A percentile compares a stretch with the other conserved stretches of the same genome.
Evolutionary conservation across 768 basidiomycete genomes (phyloP).

Genomic region (Fibroporia radiculosa): DNA sequence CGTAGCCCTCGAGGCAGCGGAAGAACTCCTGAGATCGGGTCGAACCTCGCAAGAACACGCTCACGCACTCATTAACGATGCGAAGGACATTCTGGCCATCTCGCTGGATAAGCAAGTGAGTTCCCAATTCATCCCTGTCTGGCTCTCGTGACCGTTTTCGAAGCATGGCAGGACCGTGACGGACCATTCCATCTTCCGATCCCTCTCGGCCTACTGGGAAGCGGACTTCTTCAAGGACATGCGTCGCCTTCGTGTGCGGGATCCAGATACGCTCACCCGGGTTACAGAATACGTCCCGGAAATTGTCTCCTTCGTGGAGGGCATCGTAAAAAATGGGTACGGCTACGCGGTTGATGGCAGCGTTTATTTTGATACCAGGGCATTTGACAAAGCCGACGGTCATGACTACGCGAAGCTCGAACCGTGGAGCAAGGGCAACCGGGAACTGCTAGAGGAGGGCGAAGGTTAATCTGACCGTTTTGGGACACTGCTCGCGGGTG

Average conservation of each 20-base stretch:
- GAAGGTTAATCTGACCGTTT: slow-evolving; percentile 54
- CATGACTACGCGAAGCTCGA: slow-evolving; percentile 93
- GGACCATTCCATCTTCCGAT: slow-evolving; percentile 79
- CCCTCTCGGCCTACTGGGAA: slow-evolving; percentile 86
- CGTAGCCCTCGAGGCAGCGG: slow-evolving; percentile 48
- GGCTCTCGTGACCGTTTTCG: slow-evolving; percentile 2
- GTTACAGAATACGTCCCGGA: slow-evolving; percentile 98
- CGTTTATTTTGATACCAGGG: slow-evolving; percentile 85
- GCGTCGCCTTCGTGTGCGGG: slow-evolving; percentile 76
- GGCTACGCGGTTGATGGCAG: slow-evolving; percentile 71
- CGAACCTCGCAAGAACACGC: slow-evolving; percentile 37
- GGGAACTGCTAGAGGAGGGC: slow-evolving; percentile 81
- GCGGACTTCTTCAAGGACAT: slow-evolving; percentile 86
- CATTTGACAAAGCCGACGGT: slow-evolving; percentile 67
- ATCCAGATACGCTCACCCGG: slow-evolving; percentile 86
- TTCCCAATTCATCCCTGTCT: slow-evolving; percentile 4
- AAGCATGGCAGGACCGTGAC: slow-evolving; percentile 77
- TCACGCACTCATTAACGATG: slow-evolving; percentile 56
- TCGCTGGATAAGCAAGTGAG: slow-evolving; percentile 70
- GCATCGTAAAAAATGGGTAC: slow-evolving; percentile 81
- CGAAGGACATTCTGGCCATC: slow-evolving; percentile 68
- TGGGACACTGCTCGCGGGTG: neutral
- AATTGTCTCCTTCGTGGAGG: slow-evolving; percentile 82
- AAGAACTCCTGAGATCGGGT: slow-evolving; percentile 33
- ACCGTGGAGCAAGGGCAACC: slow-evolving; percentile 93